Percentiles rank a stretch among this genome's conserved stretches.
phyloP scores from a whole-genome alignment of 2,329 filamentous ascomycete genomes.

The Fusarium miscanthi region DNA sequence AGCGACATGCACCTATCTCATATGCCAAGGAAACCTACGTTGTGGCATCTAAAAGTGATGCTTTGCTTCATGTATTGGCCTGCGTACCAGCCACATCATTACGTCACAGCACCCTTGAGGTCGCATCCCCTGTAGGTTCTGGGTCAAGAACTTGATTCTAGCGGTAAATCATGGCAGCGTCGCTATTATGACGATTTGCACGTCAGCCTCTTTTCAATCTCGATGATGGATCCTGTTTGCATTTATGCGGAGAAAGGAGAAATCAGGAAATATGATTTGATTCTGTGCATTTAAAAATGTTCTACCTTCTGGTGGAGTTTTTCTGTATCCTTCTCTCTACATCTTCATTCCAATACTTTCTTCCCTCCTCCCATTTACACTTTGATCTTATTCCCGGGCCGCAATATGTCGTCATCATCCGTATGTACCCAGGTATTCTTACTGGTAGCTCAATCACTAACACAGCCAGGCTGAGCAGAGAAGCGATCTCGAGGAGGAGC shows the following conservation, averaged over 20 bases:
- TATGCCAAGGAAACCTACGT: background rate
- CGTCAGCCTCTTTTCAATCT: constrained; percentile 28
- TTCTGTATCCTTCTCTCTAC: constrained; percentile 27
- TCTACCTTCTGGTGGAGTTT: constrained; percentile 16
- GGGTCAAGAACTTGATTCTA: constrained; percentile 19
- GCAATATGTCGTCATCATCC: constrained; percentile 30
- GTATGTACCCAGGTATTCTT: background rate
- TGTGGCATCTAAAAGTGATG: background rate
- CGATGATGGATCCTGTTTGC: constrained; percentile 20
- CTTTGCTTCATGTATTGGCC: background rate
- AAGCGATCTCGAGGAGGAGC: constrained; percentile 34
- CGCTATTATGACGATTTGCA: constrained; percentile 33
- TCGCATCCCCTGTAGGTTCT: background rate
- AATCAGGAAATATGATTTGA: constrained; percentile 11
- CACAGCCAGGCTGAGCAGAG: constrained; percentile 19
- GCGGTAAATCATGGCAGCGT: constrained; percentile 24
- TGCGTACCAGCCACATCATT: constrained; percentile 1
- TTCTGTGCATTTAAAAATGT: constrained; percentile 16
- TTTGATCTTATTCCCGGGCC: constrained; percentile 5
- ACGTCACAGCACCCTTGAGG: constrained; percentile 9
- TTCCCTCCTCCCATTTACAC: background rate
- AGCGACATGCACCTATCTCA: background rate
- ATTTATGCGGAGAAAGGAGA: background rate
- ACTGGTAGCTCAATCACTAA: background rate
- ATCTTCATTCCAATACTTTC: background rate